Percentiles rank a stretch among this genome's conserved stretches.
Evolutionary conservation across 805 yeast species (phyloP).

Genomic region (Diddensiella transvaalensis): DNA sequence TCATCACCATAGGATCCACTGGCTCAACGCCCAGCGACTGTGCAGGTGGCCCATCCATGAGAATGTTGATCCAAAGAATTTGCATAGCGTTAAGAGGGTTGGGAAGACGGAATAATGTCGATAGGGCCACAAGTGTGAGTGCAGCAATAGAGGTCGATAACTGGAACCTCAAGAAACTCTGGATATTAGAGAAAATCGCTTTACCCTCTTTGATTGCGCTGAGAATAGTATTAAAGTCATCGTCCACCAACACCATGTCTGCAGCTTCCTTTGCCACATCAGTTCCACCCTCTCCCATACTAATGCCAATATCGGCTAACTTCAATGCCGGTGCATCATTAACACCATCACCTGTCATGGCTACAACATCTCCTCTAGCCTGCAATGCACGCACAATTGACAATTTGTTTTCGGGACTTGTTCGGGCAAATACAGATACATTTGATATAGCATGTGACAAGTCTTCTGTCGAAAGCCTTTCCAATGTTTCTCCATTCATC

Average conservation of each 20-base stretch:
- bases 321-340: conserved; percentile 63
- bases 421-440: conserved; percentile 89
- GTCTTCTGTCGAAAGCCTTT: conserved; percentile 65
- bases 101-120: conserved; percentile 83
- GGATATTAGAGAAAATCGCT: conserved; percentile 94
- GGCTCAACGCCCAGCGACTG: conserved; percentile 97
- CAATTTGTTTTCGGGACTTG: conserved; percentile 92
- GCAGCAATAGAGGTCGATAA: conserved; percentile 96
- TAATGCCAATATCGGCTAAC: conserved; percentile 60
- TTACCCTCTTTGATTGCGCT: conserved; percentile 96
- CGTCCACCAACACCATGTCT: conserved; percentile 96
- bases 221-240: conserved; percentile 90
- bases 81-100: conserved; percentile 98
- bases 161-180: conserved; percentile 91
- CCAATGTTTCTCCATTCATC: conserved; percentile 81
- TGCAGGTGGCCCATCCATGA: conserved; percentile 99
- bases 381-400: conserved; percentile 80
- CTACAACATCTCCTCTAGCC: conserved; percentile 49
- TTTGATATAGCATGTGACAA: conserved; percentile 71
- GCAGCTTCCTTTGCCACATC: conserved; percentile 99
- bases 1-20: conserved; percentile 93
- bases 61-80: conserved; percentile 92
- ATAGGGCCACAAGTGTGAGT: conserved; percentile 76
- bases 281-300: conserved; percentile 86
- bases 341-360: conserved; percentile 66